Conservation (phyloP, 106 monocot species). For the Gastrodia elata region DNA sequence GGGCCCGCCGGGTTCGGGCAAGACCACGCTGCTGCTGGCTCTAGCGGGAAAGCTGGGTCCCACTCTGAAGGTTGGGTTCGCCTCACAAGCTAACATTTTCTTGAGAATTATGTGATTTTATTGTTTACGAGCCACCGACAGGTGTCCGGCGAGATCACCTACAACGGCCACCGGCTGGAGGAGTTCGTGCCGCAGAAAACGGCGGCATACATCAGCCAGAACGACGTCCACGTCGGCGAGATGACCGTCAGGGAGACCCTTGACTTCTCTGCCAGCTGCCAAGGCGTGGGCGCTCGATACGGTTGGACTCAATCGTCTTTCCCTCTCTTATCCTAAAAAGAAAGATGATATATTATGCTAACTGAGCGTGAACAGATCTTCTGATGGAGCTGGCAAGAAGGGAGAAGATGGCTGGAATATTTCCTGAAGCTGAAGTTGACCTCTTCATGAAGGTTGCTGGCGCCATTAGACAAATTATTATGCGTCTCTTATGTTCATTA, state of each 20-base stretch:
- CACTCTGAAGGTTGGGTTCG: slow-evolving; percentile 39
- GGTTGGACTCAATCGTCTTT: slow-evolving; percentile 30
- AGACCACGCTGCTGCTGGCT: slow-evolving; percentile 75
- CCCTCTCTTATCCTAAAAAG: neutral
- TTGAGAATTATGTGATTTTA: neutral
- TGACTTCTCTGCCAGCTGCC: slow-evolving; percentile 75
- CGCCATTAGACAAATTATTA: neutral
- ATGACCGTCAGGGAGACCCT: slow-evolving; percentile 93
- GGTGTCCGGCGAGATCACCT: slow-evolving; percentile 49
- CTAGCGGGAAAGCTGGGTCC: slow-evolving; percentile 70
- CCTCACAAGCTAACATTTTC: neutral
- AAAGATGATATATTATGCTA: neutral
- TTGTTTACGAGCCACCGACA: slow-evolving; percentile 5
- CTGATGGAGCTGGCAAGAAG: slow-evolving; percentile 61
- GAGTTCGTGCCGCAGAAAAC: slow-evolving; percentile 91
- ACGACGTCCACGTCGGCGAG: slow-evolving; percentile 74
- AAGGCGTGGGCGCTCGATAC: slow-evolving; percentile 72
- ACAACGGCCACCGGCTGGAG: slow-evolving; percentile 56
- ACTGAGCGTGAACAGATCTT: slow-evolving; percentile 27
- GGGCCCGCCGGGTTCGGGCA: slow-evolving; percentile 84
- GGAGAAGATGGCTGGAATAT: slow-evolving; percentile 64
- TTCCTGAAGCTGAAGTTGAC: slow-evolving; percentile 79
- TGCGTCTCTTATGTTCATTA: too few species aligned
- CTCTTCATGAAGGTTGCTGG: slow-evolving; percentile 94
- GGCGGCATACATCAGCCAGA: slow-evolving; percentile 85